Evolutionary conservation across 2,329 filamentous ascomycete genomes (phyloP), one percentile per base, ranked within the genome.

Genomic region (Claviceps monticola): DNA sequence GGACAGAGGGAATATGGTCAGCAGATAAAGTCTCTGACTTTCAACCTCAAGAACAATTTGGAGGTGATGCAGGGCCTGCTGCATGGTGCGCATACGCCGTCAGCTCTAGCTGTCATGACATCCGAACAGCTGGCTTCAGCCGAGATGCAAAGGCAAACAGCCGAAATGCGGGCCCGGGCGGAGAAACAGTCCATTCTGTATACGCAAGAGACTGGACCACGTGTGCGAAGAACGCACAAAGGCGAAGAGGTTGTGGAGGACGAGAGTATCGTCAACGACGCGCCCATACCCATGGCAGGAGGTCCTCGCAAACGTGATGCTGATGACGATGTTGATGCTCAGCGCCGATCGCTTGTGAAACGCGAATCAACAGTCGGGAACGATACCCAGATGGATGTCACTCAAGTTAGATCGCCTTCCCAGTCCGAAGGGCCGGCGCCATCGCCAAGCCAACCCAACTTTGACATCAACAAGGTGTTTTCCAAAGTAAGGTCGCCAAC

Each of bases 111-210:
- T n/a, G 79, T 79, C 50, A 96, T 98, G 93, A 83, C 81, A 14
- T 80, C 86, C 1, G 86, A 93, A 62, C 88, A 96, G 62, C 87
- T 98, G 75, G 89, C 89, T 1, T 95, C 87, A 52, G 86, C 94
- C 57, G 90, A 97, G 65, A 76, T 90, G 62, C 88, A 95, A 64
- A 77, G 77, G 29, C 79, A 88, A 64, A 84, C 80, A 23, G 85
- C 85, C 16, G 80, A 83, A 59, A 82, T 91, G 75, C 85, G 86
- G 65, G 85, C 86, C 49, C 78, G 81, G 55, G 81, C 82, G 0
- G 87, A 93, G 62, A 87, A 89, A 60, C 86, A 91, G 65, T 86
- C 91, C 46, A 90, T 93, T 46, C 77, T 95, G 37, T 82, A 91
- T 54, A 79, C 88, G 14, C 80, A 86, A 19, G 81, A 86, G 17